Evolutionary conservation across 805 yeast genomes (phyloP), one percentile per base, ranked within the genome.

Genomic region (Candida ipomoeae): DNA sequence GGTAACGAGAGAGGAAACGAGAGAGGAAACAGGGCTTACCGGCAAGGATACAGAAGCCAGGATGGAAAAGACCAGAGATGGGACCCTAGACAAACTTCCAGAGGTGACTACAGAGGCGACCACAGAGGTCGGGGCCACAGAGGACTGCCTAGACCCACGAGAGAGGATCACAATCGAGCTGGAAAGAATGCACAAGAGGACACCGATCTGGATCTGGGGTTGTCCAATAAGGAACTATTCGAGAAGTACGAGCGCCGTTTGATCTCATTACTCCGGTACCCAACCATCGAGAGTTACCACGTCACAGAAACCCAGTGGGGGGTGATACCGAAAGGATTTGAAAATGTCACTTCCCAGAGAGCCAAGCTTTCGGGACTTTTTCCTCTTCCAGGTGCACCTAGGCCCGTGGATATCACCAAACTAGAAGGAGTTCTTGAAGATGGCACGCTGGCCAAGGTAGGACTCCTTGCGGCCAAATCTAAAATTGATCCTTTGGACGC

Each of bases 301-400:
- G 70, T 84, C 11, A 59, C 67, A 11, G 73, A 71, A 17, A 74
- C 88, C 0, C 68, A 73, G 44, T 89, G 96, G 96, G 94, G 88
- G 46, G 69, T 79, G 21, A 74, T 77, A 33, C 90, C 96, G 0
- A 73, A 74, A 53, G 92, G 89, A 0, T 85, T 85, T 62, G 94
- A 87, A 60, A 78, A 79, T 6, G 82, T 86, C 1, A 78, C 87
- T 1, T 86, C 94, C 0, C 87, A 83, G 53, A 73, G 85, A 52
- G 96, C 94, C 5, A 89, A 89, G 59, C 68, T 86, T 15, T 79
- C 89, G 1, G 96, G 96, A 0, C 65, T 87, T 2, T 89, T 89
- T 59, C 89, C 91, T 2, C 70, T 80, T 15, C 92, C 94, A 1
- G 57, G 58, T 8, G 43, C 58, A 2, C 82, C 82, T 0, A 59